Evolutionary conservation across 2,329 filamentous ascomycete genomes (phyloP).

Genomic region (Arthrobotrys sphaeroides): DNA sequence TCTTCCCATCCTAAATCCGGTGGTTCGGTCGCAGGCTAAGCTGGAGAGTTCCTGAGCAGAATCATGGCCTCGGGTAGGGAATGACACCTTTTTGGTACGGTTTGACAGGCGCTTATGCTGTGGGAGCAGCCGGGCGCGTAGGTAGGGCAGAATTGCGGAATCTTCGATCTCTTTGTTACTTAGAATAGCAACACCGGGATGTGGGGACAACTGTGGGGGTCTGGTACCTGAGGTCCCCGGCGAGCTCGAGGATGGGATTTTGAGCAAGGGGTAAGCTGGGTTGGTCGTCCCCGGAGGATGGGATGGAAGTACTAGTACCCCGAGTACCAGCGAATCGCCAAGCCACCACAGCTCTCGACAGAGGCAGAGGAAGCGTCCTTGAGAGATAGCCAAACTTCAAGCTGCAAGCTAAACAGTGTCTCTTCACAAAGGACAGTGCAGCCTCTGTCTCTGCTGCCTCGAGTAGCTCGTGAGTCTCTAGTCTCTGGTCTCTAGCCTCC

Average conservation of each 20-base stretch:
- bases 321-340: neutral
- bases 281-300: neutral
- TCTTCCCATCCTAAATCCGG: constrained; percentile 10
- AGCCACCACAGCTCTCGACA: neutral
- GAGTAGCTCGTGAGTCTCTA: neutral
- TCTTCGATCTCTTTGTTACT: constrained; percentile 41
- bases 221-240: constrained; percentile 11
- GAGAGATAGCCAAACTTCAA: neutral
- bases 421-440: constrained; percentile 17
- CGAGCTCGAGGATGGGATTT: constrained; percentile 12
- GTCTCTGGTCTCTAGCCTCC: neutral
- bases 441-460: constrained; percentile 35
- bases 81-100: constrained; percentile 28
- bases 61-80: constrained; percentile 13
- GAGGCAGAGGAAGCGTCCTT: neutral
- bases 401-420: constrained; percentile 28
- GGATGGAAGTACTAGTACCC: constrained; percentile 29
- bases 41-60: constrained; percentile 22
- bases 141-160: constrained; percentile 52
- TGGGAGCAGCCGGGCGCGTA: constrained; percentile 53
- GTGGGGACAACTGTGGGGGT: constrained; percentile 36
- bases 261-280: neutral
- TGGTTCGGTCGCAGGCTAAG: neutral
- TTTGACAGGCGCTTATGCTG: constrained; percentile 51
- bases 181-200: constrained; percentile 40